Evolutionary conservation across 495 filamentous ascomycete species (phyloP).

Genomic region (Durotheca rogersii): DNA sequence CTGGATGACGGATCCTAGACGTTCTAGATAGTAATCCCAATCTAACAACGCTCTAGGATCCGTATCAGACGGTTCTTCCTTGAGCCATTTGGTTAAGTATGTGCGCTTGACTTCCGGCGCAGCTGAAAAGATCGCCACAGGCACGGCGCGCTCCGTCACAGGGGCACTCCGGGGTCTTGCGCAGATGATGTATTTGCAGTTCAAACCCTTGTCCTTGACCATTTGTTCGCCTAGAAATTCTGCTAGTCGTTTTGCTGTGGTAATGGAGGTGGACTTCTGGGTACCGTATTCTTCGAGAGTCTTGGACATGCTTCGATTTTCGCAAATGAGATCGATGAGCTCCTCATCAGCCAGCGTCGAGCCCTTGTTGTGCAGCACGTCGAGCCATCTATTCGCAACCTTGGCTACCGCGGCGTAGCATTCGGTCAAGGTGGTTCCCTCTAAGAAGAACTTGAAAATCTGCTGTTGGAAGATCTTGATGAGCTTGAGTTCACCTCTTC

Average conservation of each 20-base stretch:
- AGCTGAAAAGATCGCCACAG: constrained; percentile 95
- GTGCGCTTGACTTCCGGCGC: constrained; percentile 81
- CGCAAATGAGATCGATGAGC: constrained; percentile 96
- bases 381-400: constrained; percentile 94
- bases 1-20: constrained; percentile 92
- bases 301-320: constrained; percentile 97
- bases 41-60: constrained; percentile 87
- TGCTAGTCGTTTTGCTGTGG: constrained; percentile 90
- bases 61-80: constrained; percentile 90
- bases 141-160: constrained; percentile 91
- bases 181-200: constrained; percentile 99
- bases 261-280: constrained; percentile 98
- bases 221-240: constrained; percentile 98
- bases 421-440: constrained; percentile 80
- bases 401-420: constrained; percentile 91
- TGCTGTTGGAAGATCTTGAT: constrained; percentile 99
- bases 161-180: constrained; percentile 81
- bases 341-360: constrained; percentile 91
- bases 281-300: constrained; percentile 91
- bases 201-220: constrained; percentile 97
- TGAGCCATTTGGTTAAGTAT: constrained; percentile 93
- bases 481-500: constrained; percentile 95
- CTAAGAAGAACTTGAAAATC: constrained; percentile 98
- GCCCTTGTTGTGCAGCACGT: constrained; percentile 86
- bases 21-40: constrained; percentile 96